Base-by-base conservation (phyloP, 2,329 filamentous ascomycete genomes). In the Ceratocystis ficicola region DNA sequence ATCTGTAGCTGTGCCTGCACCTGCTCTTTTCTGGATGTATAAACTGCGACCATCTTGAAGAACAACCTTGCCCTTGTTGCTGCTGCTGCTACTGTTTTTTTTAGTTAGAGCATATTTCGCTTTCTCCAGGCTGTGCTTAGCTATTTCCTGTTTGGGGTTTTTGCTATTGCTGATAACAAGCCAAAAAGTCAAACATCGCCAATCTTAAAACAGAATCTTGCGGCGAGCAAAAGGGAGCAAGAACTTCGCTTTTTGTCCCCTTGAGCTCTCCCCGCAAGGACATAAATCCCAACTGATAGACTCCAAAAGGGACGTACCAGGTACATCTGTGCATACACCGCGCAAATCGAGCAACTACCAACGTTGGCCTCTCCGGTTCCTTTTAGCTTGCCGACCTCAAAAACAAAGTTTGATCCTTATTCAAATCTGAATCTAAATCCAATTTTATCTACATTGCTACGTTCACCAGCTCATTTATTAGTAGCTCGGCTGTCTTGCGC, bases 111-210 rank as follows among this genome's bases (percentile, higher is more conserved):
- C 44, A 48, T 25, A 28, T 25, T 25, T 25, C 48, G 48, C 48
- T 52, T 50, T 63, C 10, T 32, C 41, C 15, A 10, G 55, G 28
- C 15, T 17, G 10, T 30, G 28, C 28, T 41, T 41, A 52, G 10
- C 32, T 50, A 5, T 50, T 50, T 8, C 12, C 3, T 50, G 20
- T 62, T 61, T 20, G 17, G n/a, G 8, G 2, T 48, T 28, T 62
- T 25, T 30, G 22, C 22, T 32, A 12, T 30, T 62, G 41, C 60
- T 57, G 52, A 57, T 36, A 32, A 32, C 28, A 3, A 57, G 52
- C 52, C 52, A 36, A 57, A 57, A 32, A 57, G 25, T 57, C 55
- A 59, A 59, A 59, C 55, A 36, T 59, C 25, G 17, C 55, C 55
- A 59, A 36, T 59, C 28, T 59, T 20, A 36, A 59, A 59, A 30